Percentiles rank a stretch among this genome's conserved stretches.
Conservation (phyloP, 169 alveolate genomes). For the Blepharisma undulans region DNA sequence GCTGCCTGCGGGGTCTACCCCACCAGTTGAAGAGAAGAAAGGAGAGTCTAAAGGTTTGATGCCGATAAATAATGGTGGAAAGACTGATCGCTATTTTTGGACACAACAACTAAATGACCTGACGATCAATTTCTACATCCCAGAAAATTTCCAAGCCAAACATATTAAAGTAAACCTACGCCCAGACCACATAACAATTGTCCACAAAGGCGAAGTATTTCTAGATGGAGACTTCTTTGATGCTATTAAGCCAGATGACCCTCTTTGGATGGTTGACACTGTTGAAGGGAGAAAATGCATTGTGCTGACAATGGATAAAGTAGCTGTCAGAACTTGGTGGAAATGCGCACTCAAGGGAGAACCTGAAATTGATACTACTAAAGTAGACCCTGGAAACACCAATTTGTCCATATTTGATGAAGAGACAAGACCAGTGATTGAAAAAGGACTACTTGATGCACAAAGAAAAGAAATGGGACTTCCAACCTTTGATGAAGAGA, state of each 20-base stretch:
- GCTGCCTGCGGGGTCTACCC: slow-evolving; percentile 45
- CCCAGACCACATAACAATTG: slow-evolving; percentile 66
- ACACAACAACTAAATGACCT: slow-evolving; percentile 88
- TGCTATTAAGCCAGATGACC: slow-evolving; percentile 91
- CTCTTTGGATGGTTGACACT: slow-evolving; percentile 91
- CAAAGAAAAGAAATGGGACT: slow-evolving; percentile 91
- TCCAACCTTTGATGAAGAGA: slow-evolving; percentile 94
- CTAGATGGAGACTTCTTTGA: slow-evolving; percentile 91
- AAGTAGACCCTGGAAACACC: slow-evolving; percentile 97
- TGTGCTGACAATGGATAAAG: slow-evolving; percentile 90
- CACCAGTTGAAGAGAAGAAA: slow-evolving; percentile 55
- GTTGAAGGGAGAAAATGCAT: slow-evolving; percentile 81
- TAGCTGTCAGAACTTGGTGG: slow-evolving; percentile 96
- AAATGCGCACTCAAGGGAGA: slow-evolving; percentile 93
- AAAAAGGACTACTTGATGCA: slow-evolving; percentile 96
- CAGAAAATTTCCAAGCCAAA: slow-evolving; percentile 50
- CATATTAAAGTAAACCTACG: slow-evolving; percentile 50
- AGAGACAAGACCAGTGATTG: slow-evolving; percentile 97
- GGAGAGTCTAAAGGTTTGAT: slow-evolving; percentile 50
- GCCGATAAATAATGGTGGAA: slow-evolving; percentile 88
- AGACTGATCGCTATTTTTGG: slow-evolving; percentile 91
- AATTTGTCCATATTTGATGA: slow-evolving; percentile 94
- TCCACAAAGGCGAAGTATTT: slow-evolving; percentile 65
- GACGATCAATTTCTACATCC: slow-evolving; percentile 60
- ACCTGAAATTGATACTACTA: slow-evolving; percentile 94